These are phyloP conservation scores for Noccaea caerulescens DNA, from an alignment of 345 rosid species.

Conservation along the genomic window DNA sequence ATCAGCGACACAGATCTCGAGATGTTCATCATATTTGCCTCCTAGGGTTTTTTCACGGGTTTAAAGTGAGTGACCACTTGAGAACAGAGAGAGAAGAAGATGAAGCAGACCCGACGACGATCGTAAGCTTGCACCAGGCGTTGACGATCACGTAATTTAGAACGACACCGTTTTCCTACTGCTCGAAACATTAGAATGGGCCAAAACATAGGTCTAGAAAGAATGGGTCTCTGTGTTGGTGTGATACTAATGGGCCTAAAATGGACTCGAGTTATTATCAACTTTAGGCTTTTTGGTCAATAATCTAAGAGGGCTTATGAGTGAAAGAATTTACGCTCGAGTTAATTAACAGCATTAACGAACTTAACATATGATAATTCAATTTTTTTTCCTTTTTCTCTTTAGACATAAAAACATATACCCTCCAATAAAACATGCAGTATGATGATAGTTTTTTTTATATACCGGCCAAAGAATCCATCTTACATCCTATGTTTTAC, in stretches of 20 bases:
- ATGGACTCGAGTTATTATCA: background rate
- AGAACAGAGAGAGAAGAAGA: constrained; percentile 24
- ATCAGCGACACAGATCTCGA: constrained; percentile 39
- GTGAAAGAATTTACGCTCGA: background rate
- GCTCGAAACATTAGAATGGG: constrained; percentile 4
- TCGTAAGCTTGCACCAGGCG: constrained; percentile 28
- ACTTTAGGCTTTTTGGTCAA: background rate
- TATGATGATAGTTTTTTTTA: no score
- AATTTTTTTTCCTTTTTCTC: background rate
- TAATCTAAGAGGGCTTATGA: background rate
- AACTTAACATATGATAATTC: background rate
- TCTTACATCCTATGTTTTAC: no score
- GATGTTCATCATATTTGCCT: constrained; percentile 37
- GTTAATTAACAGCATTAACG: background rate
- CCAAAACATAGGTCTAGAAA: background rate
- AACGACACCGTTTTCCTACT: background rate
- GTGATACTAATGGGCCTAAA: constrained; percentile 7
- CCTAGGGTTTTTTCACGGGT: constrained; percentile 31
- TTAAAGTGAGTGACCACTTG: constrained; percentile 28
- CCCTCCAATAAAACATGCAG: no score
- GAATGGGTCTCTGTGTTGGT: background rate
- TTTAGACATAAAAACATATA: background rate
- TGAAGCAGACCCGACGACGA: constrained; percentile 26
- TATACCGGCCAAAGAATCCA: no score
- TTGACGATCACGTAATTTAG: constrained; percentile 15